These are phyloP conservation scores for Blastomyces gilchristii DNA, from an alignment of 2,329 filamentous ascomycete genomes.

Conservation along the genomic window DNA sequence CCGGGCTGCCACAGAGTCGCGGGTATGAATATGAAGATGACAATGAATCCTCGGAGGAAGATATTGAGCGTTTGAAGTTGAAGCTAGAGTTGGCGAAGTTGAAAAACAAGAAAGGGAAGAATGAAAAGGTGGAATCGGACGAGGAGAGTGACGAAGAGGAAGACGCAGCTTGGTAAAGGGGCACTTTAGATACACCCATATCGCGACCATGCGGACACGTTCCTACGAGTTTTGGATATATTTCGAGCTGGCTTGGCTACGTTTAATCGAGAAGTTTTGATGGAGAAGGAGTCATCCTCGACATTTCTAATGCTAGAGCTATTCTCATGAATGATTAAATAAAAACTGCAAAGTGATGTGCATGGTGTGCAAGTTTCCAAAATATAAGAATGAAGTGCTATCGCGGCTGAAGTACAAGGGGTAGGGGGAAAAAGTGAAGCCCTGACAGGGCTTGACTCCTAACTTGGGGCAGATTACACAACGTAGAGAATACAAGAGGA, in stretches of 20 bases:
- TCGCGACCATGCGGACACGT: not conserved
- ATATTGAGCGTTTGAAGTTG: constrained; percentile 1
- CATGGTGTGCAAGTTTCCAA: not conserved
- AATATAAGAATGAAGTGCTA: not conserved
- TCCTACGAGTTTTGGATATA: not conserved
- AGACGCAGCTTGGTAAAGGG: not conserved
- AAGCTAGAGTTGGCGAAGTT: constrained; percentile 4
- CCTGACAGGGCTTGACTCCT: not conserved
- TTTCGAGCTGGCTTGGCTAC: not conserved
- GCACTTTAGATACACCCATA: not conserved
- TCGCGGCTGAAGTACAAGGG: not conserved
- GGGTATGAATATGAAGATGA: constrained; percentile 1
- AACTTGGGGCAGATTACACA: too few species aligned
- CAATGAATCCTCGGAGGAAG: not conserved
- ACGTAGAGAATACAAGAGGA: too few species aligned
- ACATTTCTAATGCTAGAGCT: too few species aligned
- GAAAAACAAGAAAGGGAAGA: not conserved
- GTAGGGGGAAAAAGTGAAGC: too few species aligned
- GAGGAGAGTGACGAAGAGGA: not conserved
- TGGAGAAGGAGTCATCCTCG: not conserved
- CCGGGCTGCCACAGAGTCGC: not conserved
- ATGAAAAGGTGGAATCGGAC: not conserved
- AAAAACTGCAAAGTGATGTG: too few species aligned
- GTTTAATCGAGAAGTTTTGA: not conserved
- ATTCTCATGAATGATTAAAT: too few species aligned